phyloP scores from a whole-genome alignment of 768 basidiomycete species.

The Lactarius psammicola region DNA sequence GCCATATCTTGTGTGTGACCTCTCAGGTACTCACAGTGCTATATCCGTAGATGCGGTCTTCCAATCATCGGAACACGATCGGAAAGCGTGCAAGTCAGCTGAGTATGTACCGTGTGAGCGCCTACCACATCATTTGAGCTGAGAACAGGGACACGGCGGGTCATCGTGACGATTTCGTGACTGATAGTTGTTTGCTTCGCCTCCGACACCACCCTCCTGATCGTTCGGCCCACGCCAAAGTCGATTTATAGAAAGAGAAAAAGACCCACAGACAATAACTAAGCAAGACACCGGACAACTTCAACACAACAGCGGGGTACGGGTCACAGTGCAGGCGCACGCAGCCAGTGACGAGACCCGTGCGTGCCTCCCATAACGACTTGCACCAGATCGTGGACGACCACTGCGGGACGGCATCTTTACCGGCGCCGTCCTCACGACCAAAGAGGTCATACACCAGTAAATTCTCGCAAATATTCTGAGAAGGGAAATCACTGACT shows the following conservation, averaged over 20 bases:
- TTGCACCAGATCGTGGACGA: background rate
- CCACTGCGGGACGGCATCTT: background rate
- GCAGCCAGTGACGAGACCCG: background rate
- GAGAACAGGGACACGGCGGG: background rate
- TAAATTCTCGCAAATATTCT: conserved; percentile 37
- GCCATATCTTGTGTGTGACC: background rate
- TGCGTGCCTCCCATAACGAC: background rate
- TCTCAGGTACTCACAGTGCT: background rate
- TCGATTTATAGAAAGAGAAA: background rate
- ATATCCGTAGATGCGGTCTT: background rate
- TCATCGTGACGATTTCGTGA: background rate
- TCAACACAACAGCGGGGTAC: background rate
- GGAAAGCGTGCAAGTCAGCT: background rate
- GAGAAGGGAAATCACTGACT: background rate
- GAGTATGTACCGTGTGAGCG: background rate
- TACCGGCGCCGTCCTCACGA: background rate
- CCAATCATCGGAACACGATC: background rate
- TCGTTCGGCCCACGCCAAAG: background rate
- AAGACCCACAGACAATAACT: background rate
- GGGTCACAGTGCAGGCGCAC: background rate
- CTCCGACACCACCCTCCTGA: background rate
- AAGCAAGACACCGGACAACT: background rate
- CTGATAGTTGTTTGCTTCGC: background rate
- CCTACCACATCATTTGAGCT: background rate
- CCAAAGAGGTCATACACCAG: conserved; percentile 30